A percentile compares a stretch with the other conserved stretches of the same genome.
These are phyloP conservation scores for Acer saccharum DNA, from an alignment of 345 rosid genomes.

Conservation along the genomic window DNA sequence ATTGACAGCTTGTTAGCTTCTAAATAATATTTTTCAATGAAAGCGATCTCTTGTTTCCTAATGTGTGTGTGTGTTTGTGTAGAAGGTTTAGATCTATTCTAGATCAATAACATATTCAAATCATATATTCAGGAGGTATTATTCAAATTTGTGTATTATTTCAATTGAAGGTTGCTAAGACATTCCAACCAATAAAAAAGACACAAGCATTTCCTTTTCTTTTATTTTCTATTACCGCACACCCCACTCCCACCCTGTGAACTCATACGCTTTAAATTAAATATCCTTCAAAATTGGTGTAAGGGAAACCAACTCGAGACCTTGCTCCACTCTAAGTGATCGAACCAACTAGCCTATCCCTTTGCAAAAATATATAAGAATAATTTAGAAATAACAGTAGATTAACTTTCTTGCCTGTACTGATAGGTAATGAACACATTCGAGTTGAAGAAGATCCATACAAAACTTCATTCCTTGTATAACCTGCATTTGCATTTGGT, in stretches of 20 bases:
- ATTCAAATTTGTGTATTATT: no score
- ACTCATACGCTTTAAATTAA: neutral
- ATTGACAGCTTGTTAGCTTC: no score
- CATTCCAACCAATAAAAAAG: neutral
- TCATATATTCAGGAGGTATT: no score
- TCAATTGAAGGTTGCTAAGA: neutral
- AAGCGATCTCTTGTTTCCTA: no score
- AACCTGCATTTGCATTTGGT: neutral
- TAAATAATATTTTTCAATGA: no score
- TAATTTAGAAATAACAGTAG: neutral
- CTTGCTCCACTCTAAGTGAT: neutral
- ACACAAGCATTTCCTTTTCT: neutral
- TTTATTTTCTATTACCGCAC: neutral
- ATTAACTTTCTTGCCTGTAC: conserved; percentile 18
- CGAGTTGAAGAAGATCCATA: neutral
- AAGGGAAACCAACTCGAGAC: neutral
- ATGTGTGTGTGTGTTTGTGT: no score
- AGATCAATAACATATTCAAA: no score
- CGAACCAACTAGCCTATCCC: neutral
- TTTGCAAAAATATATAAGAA: neutral
- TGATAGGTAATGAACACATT: neutral
- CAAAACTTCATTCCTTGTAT: neutral
- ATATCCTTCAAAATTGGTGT: neutral
- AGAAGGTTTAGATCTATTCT: no score
- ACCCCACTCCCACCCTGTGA: neutral